phyloP scores from a whole-genome alignment of 495 filamentous ascomycete genomes.

The Aspergillus mulundensis region DNA sequence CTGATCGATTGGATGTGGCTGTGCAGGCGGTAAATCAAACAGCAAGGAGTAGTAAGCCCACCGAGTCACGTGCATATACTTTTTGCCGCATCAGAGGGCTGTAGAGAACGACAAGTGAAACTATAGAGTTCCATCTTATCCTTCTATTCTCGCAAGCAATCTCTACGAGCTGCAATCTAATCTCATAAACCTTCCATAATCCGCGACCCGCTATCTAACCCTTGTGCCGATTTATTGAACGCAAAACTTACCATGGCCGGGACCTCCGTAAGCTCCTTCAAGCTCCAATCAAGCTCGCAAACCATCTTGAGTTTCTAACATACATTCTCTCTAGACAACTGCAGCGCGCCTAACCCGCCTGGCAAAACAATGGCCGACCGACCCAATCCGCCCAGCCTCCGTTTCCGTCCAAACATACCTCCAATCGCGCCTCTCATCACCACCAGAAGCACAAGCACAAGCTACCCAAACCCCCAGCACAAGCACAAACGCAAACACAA shows the following conservation, averaged over 20 bases:
- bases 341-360: conserved; percentile 51
- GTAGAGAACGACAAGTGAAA: background rate
- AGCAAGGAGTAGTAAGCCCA: background rate
- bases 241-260: conserved; percentile 24
- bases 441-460: conserved; percentile 10
- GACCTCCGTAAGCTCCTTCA: conserved; percentile 21
- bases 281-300: background rate
- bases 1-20: conserved; percentile 8
- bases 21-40: conserved; percentile 6
- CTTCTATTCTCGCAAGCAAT: background rate
- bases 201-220: background rate
- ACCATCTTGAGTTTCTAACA: background rate
- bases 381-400: conserved; percentile 67
- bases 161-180: background rate
- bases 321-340: conserved; percentile 38
- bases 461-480: conserved; percentile 15
- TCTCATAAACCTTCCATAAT: background rate
- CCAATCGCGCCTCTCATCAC: conserved; percentile 48
- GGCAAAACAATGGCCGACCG: conserved; percentile 72
- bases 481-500: conserved; percentile 15
- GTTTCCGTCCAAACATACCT: conserved; percentile 71
- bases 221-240: background rate
- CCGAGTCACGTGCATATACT: conserved; percentile 13
- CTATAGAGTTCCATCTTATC: background rate
- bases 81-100: conserved; percentile 10